phyloP scores from a whole-genome alignment of 2,329 filamentous ascomycete species.

The Talaromyces funiculosus region DNA sequence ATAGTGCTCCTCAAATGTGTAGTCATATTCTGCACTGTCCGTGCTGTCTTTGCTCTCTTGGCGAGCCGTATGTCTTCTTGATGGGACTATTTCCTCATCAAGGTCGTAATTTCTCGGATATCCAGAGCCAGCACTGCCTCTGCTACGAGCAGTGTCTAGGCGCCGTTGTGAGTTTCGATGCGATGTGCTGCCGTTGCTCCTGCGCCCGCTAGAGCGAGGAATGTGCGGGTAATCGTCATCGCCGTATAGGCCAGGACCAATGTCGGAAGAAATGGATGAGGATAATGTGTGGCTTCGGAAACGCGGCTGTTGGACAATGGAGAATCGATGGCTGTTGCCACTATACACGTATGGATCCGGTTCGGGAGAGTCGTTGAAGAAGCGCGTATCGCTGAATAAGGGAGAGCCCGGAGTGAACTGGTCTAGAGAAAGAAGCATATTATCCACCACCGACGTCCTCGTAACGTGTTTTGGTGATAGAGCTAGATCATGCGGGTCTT shows the following conservation, averaged over 20 bases:
- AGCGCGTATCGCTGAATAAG: slow-evolving; percentile 31
- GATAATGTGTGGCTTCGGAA: slow-evolving; percentile 56
- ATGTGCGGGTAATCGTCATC: slow-evolving; percentile 40
- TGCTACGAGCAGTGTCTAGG: slow-evolving; percentile 56
- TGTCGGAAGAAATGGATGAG: slow-evolving; percentile 55
- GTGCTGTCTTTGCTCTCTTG: slow-evolving; percentile 70
- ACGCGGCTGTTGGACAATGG: slow-evolving; percentile 32
- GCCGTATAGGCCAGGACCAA: slow-evolving; percentile 35
- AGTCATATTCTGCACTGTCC: slow-evolving; percentile 62
- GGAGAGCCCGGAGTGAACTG: slow-evolving; percentile 56
- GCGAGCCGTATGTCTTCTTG: slow-evolving; percentile 42
- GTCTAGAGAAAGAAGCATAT: slow-evolving; percentile 91
- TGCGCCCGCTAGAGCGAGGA: slow-evolving; percentile 48
- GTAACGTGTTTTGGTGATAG: slow-evolving; percentile 70
- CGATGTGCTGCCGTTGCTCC: slow-evolving; percentile 77
- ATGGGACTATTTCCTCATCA: slow-evolving; percentile 19
- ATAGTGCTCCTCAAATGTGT: slow-evolving; percentile 8
- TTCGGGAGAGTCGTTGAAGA: slow-evolving; percentile 38
- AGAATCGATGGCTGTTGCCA: slow-evolving; percentile 24
- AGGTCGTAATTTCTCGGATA: slow-evolving; percentile 23
- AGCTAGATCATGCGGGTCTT: slow-evolving; percentile 68
- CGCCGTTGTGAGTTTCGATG: slow-evolving; percentile 56
- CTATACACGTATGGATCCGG: slow-evolving; percentile 27
- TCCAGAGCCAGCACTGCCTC: slow-evolving; percentile 24
- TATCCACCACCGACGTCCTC: slow-evolving; percentile 86